Percentiles rank a stretch among this genome's conserved stretches.
These are phyloP conservation scores for Candida morakotiae DNA, from an alignment of 805 yeast species.

Conservation along the genomic window DNA sequence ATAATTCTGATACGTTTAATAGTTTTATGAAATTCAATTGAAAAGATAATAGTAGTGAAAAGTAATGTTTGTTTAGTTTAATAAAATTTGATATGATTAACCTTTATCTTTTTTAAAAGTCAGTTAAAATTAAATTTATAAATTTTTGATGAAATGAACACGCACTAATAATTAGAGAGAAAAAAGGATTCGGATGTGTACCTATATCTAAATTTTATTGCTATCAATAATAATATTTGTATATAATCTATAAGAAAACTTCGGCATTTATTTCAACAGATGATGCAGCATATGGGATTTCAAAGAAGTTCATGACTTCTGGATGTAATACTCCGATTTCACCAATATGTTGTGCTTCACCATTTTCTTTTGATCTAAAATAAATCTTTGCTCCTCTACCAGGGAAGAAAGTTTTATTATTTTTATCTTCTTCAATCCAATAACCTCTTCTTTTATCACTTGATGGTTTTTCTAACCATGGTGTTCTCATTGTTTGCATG, in stretches of 20 bases:
- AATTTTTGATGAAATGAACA: not conserved
- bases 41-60: too few relatives aligned
- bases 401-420: conserved; percentile 80
- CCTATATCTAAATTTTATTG: too few relatives aligned
- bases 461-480: conserved; percentile 63
- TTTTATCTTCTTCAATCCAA: conserved; percentile 74
- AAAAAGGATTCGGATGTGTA: too few relatives aligned
- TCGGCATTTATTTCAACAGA: conserved; percentile 87
- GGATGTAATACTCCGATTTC: conserved; percentile 94
- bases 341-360: conserved; percentile 62
- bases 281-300: conserved; percentile 90
- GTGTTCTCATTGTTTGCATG: conserved; percentile 93
- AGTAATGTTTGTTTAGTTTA: too few relatives aligned
- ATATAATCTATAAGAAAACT: conserved; percentile 58
- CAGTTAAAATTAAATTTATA: not conserved
- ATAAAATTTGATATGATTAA: too few relatives aligned
- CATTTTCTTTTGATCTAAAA: conserved; percentile 64
- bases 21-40: too few relatives aligned
- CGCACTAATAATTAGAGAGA: not conserved
- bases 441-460: conserved; percentile 64
- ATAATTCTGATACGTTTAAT: too few relatives aligned
- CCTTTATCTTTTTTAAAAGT: not conserved
- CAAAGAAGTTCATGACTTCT: conserved; percentile 80
- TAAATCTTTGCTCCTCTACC: conserved; percentile 93
- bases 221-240: too few relatives aligned